A percentile compares a stretch with the other conserved stretches of the same genome.
These are phyloP conservation scores for Sphaerobolus stellatus DNA, from an alignment of 1,284 basidiomycete species.

Conservation along the genomic window DNA sequence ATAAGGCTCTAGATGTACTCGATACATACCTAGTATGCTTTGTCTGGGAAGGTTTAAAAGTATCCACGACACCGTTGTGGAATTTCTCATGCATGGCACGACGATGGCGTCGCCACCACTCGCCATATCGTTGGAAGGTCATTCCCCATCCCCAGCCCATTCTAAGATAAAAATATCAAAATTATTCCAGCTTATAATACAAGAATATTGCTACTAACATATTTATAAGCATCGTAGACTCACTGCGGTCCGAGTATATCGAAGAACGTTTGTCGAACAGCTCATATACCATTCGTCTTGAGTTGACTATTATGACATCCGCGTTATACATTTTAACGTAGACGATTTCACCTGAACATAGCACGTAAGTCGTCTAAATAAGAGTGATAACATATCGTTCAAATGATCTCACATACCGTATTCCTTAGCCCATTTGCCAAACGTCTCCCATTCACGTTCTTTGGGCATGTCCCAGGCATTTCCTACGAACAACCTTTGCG, in stretches of 20 bases:
- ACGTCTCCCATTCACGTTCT: slow-evolving; percentile 15
- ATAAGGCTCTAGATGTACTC: too few relatives aligned
- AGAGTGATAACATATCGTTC: too few relatives aligned
- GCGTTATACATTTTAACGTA: slow-evolving; percentile 7
- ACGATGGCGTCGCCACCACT: too few relatives aligned
- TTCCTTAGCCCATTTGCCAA: slow-evolving; percentile 17
- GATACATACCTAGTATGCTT: too few relatives aligned
- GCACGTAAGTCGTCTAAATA: too few relatives aligned
- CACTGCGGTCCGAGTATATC: slow-evolving; percentile 6
- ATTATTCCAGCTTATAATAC: background rate
- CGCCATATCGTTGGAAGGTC: too few relatives aligned
- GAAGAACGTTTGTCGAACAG: slow-evolving; percentile 11
- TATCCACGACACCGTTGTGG: too few relatives aligned
- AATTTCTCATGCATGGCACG: too few relatives aligned
- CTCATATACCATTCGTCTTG: slow-evolving; percentile 9
- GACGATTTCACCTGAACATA: slow-evolving; percentile 13
- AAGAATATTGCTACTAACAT: background rate
- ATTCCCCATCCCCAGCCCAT: too few relatives aligned
- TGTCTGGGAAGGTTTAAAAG: too few relatives aligned
- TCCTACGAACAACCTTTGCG: slow-evolving; percentile 19
- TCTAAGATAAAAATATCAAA: too few relatives aligned
- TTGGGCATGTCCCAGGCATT: slow-evolving; percentile 22
- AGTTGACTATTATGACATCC: slow-evolving; percentile 11
- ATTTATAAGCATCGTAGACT: background rate
- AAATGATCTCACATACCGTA: slow-evolving; percentile 24